Evolutionary conservation across 257 asterid genomes (phyloP).

Genomic region (Lycium ferocissimum): DNA sequence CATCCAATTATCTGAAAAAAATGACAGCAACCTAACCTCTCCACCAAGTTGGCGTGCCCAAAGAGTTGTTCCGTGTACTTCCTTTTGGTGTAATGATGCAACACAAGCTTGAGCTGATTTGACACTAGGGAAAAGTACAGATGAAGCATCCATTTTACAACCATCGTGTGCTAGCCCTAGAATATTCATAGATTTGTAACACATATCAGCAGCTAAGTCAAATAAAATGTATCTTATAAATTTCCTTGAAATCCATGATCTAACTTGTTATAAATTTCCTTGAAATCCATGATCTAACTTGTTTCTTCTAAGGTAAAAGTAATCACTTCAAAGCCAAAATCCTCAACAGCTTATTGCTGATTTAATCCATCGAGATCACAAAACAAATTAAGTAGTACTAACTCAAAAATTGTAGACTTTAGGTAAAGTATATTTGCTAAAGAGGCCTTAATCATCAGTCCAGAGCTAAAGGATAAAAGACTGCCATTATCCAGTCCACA

Average conservation of each 20-base stretch:
- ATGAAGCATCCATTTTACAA: constrained; percentile 76
- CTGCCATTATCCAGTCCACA: not conserved
- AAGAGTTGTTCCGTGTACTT: constrained; percentile 68
- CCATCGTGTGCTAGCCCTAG: constrained; percentile 90
- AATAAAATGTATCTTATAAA: constrained; percentile 17
- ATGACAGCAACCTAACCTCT: constrained; percentile 62
- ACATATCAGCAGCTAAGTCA: not conserved
- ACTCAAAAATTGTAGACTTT: not conserved
- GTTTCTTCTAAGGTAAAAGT: constrained; percentile 1
- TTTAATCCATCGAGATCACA: not conserved
- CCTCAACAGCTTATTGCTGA: not conserved
- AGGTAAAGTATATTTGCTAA: not conserved
- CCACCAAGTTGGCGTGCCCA: constrained; percentile 99
- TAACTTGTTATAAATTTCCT: not conserved
- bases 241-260: not conserved
- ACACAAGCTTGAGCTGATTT: constrained; percentile 92
- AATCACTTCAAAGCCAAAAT: constrained; percentile 13
- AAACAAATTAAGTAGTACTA: not conserved
- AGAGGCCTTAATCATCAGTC: not conserved
- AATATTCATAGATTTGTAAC: constrained; percentile 33
- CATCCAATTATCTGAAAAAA: not conserved
- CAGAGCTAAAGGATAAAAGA: not conserved
- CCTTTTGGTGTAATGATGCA: constrained; percentile 81
- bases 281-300: not conserved
- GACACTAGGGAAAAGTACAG: constrained; percentile 79